These are phyloP conservation scores for Lolium perenne DNA, from an alignment of 176 grass and related monocot species.

Conservation along the genomic window DNA sequence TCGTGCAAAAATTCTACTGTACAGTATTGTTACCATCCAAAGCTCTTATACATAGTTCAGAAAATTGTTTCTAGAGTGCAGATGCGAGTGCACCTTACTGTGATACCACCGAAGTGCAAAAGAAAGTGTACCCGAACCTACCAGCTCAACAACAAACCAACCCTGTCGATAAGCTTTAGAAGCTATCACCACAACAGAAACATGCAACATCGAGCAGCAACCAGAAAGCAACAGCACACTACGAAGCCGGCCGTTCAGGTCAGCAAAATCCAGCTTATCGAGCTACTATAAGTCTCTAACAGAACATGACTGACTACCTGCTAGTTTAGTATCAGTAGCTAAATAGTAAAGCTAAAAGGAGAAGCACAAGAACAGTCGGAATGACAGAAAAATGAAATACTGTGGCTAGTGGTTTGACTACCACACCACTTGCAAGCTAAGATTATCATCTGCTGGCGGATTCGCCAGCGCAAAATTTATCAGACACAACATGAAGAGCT, in stretches of 20 bases:
- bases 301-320: conserved; percentile 7
- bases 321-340: neutral
- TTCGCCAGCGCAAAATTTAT: neutral
- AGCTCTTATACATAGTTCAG: neutral
- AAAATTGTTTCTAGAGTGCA: neutral
- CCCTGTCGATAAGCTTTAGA: conserved; percentile 22
- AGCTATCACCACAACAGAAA: conserved; percentile 27
- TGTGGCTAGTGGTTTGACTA: neutral
- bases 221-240: conserved; percentile 12
- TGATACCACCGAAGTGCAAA: neutral
- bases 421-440: neutral
- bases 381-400: neutral
- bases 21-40: neutral
- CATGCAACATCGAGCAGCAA: neutral
- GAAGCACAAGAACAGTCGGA: neutral
- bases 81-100: neutral
- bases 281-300: neutral
- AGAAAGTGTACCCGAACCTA: neutral
- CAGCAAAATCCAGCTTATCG: conserved; percentile 2
- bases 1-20: neutral
- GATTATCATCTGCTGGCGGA: neutral
- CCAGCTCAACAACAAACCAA: conserved; percentile 17
- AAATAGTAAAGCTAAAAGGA: conserved; percentile 28
- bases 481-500: neutral
- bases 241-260: conserved; percentile 7